Base-by-base conservation (phyloP, 1,284 basidiomycete species). In the Thelephora terrestris region DNA sequence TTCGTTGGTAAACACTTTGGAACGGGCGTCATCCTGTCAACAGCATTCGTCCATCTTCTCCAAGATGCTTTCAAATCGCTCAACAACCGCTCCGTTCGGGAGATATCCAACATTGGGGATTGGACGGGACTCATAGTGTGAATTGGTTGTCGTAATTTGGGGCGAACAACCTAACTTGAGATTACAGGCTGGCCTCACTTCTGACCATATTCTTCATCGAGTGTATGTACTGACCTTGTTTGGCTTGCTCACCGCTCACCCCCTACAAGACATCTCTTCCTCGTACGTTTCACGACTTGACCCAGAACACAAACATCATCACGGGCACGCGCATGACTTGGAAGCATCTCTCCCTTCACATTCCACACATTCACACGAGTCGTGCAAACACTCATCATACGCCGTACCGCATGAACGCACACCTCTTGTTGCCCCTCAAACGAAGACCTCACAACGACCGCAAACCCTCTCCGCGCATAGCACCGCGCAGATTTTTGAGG, bases 1-100 rank as follows among this genome's bases (percentile, higher is more conserved):
- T 88, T 89, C 62, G 69, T 85, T 24, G 83, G 83, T 39, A 89
- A 87, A 57, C 85, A 89, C 60, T 88, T 88, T 56, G 85, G 86
- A 27, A 89, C 85, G 16, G 83, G 85, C 4, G 85, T 87, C 17
- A 89, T 89, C 36, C 62, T 89, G 6, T 78, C 85, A 2, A 89
- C 86, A 0, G 85, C 85, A 0, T 89, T 89, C 56, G 79, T 82
- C 17, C 85, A 89, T 59, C 68, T 89, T 7, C 68, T 89, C 7
- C 81, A 84, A 53, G 85, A 88, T 50, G 78, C 85, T 0, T 88
- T 86, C 58, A 71, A 74, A 47, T 71, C 75, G 2, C 67, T 89
- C 7, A 66, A 68, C 44, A 66, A 71, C 48, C 70, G 69, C 0
- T 58, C 54, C 3, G 71, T 85, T 16, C 68, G 69, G 48, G 58